Base-by-base conservation (phyloP, 768 basidiomycete genomes). In the Boletellus emodensis region DNA sequence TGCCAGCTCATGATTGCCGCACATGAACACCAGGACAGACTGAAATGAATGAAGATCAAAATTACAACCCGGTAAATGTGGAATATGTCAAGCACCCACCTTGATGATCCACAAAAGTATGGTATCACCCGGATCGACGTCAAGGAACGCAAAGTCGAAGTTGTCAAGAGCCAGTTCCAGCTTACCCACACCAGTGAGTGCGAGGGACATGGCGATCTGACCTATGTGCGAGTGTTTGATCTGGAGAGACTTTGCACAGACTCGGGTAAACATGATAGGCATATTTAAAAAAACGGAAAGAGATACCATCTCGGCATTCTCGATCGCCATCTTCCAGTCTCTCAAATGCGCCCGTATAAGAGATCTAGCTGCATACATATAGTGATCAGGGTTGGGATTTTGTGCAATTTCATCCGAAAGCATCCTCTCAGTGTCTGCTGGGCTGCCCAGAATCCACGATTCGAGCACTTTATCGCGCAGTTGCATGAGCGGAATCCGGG, bases 141-240 rank as follows among this genome's bases (percentile, higher is more conserved):
- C 49, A 26, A 20, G 44, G 22, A 51, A 40, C n/a, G 18, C 37
- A 22, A 51, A 35, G 28, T 45, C 49, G 15, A 45, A 40, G n/a
- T 33, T 32, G 33, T 41, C 43, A 5, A 51, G 38, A 14, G 49
- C 49, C n/a, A 11, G 22, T 6, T 45, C 44, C 3, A 14, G 20
- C 17, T 51, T 33, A 0, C 43, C 44, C 22, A 18, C 38, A 4
- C 49, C 43, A 7, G 28, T 13, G 37, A 51, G 44, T 6, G 38
- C 49, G 22, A 44, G 9, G 11, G 43, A 41, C 13, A 36, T 44
- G 15, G 49, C 49, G 15, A 50, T 50, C 6, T 50, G 49, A 7
- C 49, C 37, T 13, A 48, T 22, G 33, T 30, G 15, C 22, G 46
- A 48, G 5, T 22, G 38, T 24, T 48, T 39, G 7, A 50, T 22